Evolutionary conservation across 331 rosid genomes (phyloP).

Genomic region (Pyracantha coccinea): DNA sequence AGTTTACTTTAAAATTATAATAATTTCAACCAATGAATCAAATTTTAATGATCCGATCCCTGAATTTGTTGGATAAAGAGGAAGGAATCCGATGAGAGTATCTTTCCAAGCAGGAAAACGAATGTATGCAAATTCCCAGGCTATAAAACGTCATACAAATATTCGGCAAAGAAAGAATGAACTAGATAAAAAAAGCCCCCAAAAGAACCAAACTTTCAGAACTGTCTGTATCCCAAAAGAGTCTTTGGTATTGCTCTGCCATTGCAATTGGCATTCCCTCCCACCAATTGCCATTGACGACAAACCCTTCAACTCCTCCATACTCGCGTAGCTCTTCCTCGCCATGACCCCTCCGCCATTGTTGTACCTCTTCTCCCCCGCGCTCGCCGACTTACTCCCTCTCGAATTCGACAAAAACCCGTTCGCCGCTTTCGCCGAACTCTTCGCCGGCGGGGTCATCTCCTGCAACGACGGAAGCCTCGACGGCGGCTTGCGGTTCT

Average conservation of each 20-base stretch:
- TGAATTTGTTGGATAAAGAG: no score
- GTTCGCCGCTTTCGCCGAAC: constrained; percentile 17
- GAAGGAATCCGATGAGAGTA: no score
- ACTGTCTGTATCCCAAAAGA: constrained; percentile 39
- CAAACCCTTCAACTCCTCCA: constrained; percentile 62
- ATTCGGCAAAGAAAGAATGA: not conserved
- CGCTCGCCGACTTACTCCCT: constrained; percentile 76
- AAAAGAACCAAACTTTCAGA: constrained; percentile 13
- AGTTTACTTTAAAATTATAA: no score
- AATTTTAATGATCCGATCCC: no score
- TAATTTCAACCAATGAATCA: no score
- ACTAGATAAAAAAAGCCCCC: not conserved
- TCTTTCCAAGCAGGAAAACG: not conserved
- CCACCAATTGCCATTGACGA: constrained; percentile 54
- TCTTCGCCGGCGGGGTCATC: constrained; percentile 66
- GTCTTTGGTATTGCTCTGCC: constrained; percentile 19
- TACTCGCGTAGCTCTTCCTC: constrained; percentile 74
- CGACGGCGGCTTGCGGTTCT: constrained; percentile 48
- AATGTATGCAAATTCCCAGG: not conserved
- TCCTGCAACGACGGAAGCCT: constrained; percentile 35
- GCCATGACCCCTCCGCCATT: constrained; percentile 34
- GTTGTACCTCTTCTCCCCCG: constrained; percentile 51
- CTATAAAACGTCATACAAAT: constrained; percentile 1
- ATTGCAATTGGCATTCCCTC: constrained; percentile 18
- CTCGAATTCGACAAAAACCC: constrained; percentile 45